phyloP scores from a whole-genome alignment of 2,329 filamentous ascomycete genomes.

The Paecilomyces formosus region DNA sequence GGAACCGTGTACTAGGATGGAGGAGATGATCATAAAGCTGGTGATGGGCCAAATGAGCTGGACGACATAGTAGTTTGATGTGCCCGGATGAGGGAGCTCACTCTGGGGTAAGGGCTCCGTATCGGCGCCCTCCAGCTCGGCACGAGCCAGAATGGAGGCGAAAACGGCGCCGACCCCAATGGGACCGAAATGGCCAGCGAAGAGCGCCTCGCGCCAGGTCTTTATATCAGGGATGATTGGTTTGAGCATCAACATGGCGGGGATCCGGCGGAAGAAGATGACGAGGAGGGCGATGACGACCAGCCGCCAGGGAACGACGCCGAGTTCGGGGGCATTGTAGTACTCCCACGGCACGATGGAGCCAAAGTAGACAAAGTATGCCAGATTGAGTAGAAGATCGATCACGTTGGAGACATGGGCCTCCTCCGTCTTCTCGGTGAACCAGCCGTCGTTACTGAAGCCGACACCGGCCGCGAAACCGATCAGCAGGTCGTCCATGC shows the following conservation, averaged over 20 bases:
- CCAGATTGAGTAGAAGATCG: slow-evolving; percentile 89
- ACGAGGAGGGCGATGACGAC: slow-evolving; percentile 92
- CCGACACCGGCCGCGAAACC: slow-evolving; percentile 96
- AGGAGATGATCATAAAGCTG: slow-evolving; percentile 86
- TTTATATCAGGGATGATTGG: slow-evolving; percentile 94
- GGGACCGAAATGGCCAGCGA: slow-evolving; percentile 94
- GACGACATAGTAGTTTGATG: slow-evolving; percentile 63
- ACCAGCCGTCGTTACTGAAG: slow-evolving; percentile 99
- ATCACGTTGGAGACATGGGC: slow-evolving; percentile 99
- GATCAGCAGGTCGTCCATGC: slow-evolving; percentile 87
- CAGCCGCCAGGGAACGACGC: slow-evolving; percentile 78
- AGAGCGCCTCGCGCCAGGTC: slow-evolving; percentile 94
- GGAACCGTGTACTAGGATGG: slow-evolving; percentile 94
- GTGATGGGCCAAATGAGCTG: slow-evolving; percentile 92
- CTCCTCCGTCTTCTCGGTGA: slow-evolving; percentile 95
- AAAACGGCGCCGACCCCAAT: slow-evolving; percentile 97
- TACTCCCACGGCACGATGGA: slow-evolving; percentile 95
- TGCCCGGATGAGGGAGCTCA: slow-evolving; percentile 44
- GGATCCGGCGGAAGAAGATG: slow-evolving; percentile 90
- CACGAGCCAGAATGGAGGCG: slow-evolving; percentile 82
- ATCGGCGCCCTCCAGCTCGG: slow-evolving; percentile 72
- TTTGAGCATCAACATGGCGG: slow-evolving; percentile 86
- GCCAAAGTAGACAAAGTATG: slow-evolving; percentile 96
- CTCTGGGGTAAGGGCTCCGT: slow-evolving; percentile 65
- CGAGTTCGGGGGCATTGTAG: slow-evolving; percentile 69